Conservation (phyloP, 2,329 filamentous ascomycete genomes). For the Exophiala alcalophila region DNA sequence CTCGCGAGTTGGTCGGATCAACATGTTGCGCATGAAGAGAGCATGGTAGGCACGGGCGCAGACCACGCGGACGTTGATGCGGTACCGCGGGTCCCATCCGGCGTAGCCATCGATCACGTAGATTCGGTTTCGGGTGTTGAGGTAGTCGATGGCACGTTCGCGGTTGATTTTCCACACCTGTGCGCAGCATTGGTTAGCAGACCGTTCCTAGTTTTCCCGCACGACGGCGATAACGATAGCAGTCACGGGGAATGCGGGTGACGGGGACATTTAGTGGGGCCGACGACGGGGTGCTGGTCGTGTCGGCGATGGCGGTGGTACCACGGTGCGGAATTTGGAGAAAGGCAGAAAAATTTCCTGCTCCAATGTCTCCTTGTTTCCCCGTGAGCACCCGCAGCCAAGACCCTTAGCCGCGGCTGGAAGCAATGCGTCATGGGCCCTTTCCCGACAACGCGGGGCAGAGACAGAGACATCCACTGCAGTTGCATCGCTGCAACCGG, state of each 20-base stretch:
- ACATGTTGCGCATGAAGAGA: constrained; percentile 99
- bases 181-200: constrained; percentile 16
- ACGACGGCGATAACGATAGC: too few relatives aligned
- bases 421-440: constrained; percentile 20
- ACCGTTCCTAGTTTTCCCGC: constrained; percentile 8
- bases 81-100: constrained; percentile 98
- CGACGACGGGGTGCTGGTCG: too few relatives aligned
- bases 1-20: constrained; percentile 86
- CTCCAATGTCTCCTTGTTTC: too few relatives aligned
- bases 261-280: too few relatives aligned
- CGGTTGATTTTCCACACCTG: constrained; percentile 99
- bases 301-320: too few relatives aligned
- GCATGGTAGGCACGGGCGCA: constrained; percentile 99
- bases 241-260: too few relatives aligned
- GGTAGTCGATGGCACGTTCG: constrained; percentile 96
- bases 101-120: constrained; percentile 97
- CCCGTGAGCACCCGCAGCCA: constrained; percentile 21
- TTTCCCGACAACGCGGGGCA: constrained; percentile 21
- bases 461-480: neutral
- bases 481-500: neutral
- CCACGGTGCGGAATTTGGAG: too few relatives aligned
- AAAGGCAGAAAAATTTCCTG: too few relatives aligned
- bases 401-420: constrained; percentile 11
- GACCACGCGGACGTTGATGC: constrained; percentile 94
- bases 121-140: constrained; percentile 98